Conservation (phyloP, 2,329 filamentous ascomycete genomes). For the Microsporum canis region DNA sequence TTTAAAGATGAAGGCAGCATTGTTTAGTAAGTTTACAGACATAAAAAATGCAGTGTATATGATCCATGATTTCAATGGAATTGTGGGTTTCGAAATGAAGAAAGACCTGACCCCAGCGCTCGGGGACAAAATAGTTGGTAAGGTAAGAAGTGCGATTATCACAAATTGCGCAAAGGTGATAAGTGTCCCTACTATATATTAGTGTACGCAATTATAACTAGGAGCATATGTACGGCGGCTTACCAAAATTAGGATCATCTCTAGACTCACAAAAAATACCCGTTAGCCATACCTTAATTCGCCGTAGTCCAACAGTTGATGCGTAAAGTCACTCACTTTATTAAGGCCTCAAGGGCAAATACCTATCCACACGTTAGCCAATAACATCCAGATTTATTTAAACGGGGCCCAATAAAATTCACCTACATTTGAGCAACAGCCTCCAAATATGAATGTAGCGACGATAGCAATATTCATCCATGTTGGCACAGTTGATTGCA, state of each 20-base stretch:
- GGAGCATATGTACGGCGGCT: constrained; percentile 13
- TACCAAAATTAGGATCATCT: constrained; percentile 74
- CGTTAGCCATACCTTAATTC: too few species aligned
- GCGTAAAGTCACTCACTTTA: constrained; percentile 55
- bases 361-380: constrained; percentile 44
- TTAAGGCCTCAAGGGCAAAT: constrained; percentile 89
- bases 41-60: constrained; percentile 87
- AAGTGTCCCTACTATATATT: constrained; percentile 53
- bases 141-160: constrained; percentile 68
- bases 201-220: not conserved
- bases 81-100: constrained; percentile 63
- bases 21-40: constrained; percentile 89
- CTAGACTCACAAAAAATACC: constrained; percentile 32
- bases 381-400: not conserved
- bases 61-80: constrained; percentile 75
- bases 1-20: constrained; percentile 92
- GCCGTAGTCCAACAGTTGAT: too few species aligned
- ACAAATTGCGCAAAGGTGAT: constrained; percentile 83
- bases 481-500: constrained; percentile 39
- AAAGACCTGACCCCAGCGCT: constrained; percentile 50
- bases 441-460: constrained; percentile 81
- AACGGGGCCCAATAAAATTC: constrained; percentile 7
- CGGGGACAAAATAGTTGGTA: constrained; percentile 61
- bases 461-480: constrained; percentile 57
- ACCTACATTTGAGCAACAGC: constrained; percentile 83